Evolutionary conservation across 768 basidiomycete species (phyloP).

Genomic region (Polyporus arcularius): DNA sequence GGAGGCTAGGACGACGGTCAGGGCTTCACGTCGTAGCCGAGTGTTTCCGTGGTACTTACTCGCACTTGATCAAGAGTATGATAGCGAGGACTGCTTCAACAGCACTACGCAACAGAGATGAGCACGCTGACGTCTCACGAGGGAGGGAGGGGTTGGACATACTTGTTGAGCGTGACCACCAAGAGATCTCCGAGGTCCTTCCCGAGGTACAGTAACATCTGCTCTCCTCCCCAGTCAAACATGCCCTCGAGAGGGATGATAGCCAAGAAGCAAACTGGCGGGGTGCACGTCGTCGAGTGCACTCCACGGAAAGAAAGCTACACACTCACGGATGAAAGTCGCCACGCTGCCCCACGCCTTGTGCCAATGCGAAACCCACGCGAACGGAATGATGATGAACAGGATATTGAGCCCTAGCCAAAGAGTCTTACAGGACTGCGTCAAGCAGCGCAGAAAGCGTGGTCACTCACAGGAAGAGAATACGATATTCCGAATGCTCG

Average conservation of each 20-base stretch:
- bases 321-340: slow-evolving; percentile 48
- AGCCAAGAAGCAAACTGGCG: slow-evolving; percentile 60
- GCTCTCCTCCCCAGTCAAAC: slow-evolving; percentile 67
- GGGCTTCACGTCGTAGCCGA: neutral
- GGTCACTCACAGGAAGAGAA: slow-evolving; percentile 14
- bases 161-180: slow-evolving; percentile 68
- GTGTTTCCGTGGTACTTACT: slow-evolving; percentile 45
- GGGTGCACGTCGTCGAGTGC: neutral
- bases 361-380: slow-evolving; percentile 59
- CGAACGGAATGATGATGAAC: slow-evolving; percentile 56
- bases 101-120: slow-evolving; percentile 38
- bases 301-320: neutral
- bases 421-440: neutral
- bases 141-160: slow-evolving; percentile 12
- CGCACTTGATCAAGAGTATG: slow-evolving; percentile 67
- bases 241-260: slow-evolving; percentile 67
- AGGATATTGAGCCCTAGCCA: slow-evolving; percentile 57
- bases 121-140: neutral
- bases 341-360: slow-evolving; percentile 34
- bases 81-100: slow-evolving; percentile 76
- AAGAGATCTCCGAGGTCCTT: slow-evolving; percentile 67
- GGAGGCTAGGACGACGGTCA: slow-evolving; percentile 41
- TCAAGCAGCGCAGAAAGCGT: neutral
- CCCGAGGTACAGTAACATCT: slow-evolving; percentile 55
- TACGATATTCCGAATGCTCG: slow-evolving; percentile 10